Conservation (phyloP, 164 flowering plant genomes). For the Cinnamomum chago region DNA sequence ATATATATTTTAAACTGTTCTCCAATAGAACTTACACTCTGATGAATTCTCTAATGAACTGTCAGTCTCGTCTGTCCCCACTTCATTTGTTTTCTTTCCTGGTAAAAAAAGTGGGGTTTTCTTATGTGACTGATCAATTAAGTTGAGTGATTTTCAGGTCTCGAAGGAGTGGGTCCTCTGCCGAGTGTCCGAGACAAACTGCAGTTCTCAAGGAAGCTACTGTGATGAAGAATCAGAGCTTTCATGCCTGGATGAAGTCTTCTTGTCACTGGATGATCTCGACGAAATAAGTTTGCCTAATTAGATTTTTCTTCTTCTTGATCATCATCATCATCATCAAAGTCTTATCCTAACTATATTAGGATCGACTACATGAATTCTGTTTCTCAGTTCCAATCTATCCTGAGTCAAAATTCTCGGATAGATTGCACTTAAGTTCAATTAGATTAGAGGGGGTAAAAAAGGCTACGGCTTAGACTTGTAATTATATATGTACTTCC, state of each 20-base stretch:
- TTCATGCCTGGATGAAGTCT: conserved; percentile 81
- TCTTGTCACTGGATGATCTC: conserved; percentile 71
- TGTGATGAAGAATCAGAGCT: conserved; percentile 51
- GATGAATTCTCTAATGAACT: too few species aligned
- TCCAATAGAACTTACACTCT: too few species aligned
- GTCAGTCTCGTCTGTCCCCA: too few species aligned
- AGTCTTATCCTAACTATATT: too few species aligned
- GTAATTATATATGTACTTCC: neutral
- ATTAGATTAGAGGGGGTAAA: conserved; percentile 16
- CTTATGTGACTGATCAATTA: neutral
- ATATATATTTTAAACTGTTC: too few species aligned
- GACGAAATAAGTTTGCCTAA: conserved; percentile 73
- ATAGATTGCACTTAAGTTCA: conserved; percentile 17
- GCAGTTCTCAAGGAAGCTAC: conserved; percentile 19
- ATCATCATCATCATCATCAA: too few species aligned
- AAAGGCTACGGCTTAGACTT: neutral
- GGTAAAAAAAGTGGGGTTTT: neutral
- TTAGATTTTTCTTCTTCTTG: conserved; percentile 8
- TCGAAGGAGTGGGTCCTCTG: conserved; percentile 63
- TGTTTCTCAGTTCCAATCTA: too few species aligned
- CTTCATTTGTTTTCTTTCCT: too few species aligned
- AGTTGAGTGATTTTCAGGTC: conserved; percentile 29
- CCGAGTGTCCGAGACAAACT: conserved; percentile 46
- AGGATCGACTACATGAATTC: fast-evolving
- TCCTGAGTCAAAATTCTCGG: too few species aligned